Evolutionary conservation across 1,139 yeast species (phyloP).

Genomic region (Torulaspora globosa): DNA sequence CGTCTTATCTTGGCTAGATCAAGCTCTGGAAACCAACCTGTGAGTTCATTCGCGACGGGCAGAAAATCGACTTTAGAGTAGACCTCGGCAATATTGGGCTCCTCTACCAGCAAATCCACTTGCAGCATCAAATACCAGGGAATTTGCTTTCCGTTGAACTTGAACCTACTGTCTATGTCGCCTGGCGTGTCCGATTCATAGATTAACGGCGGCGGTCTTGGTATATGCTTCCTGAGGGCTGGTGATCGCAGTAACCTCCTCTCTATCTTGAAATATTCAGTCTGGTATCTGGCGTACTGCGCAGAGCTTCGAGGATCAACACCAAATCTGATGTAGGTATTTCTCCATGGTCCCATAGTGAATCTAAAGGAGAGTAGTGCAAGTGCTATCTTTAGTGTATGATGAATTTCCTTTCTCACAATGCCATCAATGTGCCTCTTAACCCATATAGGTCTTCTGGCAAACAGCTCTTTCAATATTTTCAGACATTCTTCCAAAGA

Average conservation of each 20-base stretch:
- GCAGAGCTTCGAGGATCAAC: constrained; percentile 63
- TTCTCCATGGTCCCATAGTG: constrained; percentile 93
- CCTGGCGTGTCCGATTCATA: constrained; percentile 34
- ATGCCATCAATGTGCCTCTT: constrained; percentile 66
- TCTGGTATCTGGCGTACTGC: constrained; percentile 65
- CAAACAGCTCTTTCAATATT: constrained; percentile 53
- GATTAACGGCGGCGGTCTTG: constrained; percentile 36
- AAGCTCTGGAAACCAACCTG: constrained; percentile 75
- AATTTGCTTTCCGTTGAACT: constrained; percentile 67
- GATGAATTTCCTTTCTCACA: constrained; percentile 49
- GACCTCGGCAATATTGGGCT: constrained; percentile 51
- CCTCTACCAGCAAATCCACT: constrained; percentile 73
- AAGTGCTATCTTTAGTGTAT: constrained; percentile 64
- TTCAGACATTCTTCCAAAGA: constrained; percentile 43
- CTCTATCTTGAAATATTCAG: constrained; percentile 63
- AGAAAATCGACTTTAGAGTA: constrained; percentile 43
- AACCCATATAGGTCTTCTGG: constrained; percentile 78
- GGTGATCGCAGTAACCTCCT: constrained; percentile 30
- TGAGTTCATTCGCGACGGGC: constrained; percentile 44
- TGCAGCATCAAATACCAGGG: constrained; percentile 74
- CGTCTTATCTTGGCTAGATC: constrained; percentile 63
- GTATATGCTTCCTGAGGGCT: constrained; percentile 43
- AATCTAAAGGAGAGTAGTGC: constrained; percentile 80
- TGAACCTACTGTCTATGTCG: constrained; percentile 43
- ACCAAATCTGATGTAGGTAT: constrained; percentile 77